A percentile compares a stretch with the other conserved stretches of the same genome.
Evolutionary conservation across 2,329 filamentous ascomycete species (phyloP).

Genomic region (Neurospora sp.): DNA sequence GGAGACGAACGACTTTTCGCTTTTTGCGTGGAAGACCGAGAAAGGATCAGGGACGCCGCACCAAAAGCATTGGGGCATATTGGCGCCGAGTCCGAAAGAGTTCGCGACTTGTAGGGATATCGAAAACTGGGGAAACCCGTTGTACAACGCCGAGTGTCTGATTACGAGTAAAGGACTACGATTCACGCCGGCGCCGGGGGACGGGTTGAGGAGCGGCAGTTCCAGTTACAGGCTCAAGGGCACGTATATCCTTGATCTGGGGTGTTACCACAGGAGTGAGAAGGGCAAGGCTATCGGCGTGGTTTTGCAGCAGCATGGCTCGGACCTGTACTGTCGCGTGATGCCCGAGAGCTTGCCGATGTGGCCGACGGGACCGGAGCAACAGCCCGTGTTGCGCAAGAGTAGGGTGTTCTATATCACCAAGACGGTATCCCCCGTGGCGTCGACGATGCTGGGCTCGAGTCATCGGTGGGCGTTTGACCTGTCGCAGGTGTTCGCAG

Average conservation of each 20-base stretch:
- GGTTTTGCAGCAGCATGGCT: constrained; percentile 9
- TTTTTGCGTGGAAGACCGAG: constrained; percentile 15
- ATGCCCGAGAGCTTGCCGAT: not conserved
- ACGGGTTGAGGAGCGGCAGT: not conserved
- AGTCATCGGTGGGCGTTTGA: constrained; percentile 8
- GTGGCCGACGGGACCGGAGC: not conserved
- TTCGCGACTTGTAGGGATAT: constrained; percentile 5
- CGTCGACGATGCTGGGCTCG: constrained; percentile 3
- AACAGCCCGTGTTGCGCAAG: not conserved
- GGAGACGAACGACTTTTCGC: constrained; percentile 10
- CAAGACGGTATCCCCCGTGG: constrained; percentile 7
- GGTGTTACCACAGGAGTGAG: constrained; percentile 2
- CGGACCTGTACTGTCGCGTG: constrained; percentile 9
- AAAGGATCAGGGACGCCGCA: not conserved
- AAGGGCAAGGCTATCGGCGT: constrained; percentile 5
- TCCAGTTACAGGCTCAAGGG: not conserved
- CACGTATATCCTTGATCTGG: constrained; percentile 8
- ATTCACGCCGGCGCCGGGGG: constrained; percentile 5
- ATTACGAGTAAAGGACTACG: constrained; percentile 13
- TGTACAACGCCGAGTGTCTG: constrained; percentile 10
- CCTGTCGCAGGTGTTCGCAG: not conserved
- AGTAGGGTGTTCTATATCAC: constrained; percentile 5
- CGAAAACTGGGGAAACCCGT: constrained; percentile 1
- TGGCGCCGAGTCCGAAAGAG: constrained; percentile 5
- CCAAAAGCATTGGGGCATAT: constrained; percentile 7